A percentile compares a stretch with the other conserved stretches of the same genome.
Conservation (phyloP, 2,329 filamentous ascomycete genomes). For the Fusarium tricinctum region DNA sequence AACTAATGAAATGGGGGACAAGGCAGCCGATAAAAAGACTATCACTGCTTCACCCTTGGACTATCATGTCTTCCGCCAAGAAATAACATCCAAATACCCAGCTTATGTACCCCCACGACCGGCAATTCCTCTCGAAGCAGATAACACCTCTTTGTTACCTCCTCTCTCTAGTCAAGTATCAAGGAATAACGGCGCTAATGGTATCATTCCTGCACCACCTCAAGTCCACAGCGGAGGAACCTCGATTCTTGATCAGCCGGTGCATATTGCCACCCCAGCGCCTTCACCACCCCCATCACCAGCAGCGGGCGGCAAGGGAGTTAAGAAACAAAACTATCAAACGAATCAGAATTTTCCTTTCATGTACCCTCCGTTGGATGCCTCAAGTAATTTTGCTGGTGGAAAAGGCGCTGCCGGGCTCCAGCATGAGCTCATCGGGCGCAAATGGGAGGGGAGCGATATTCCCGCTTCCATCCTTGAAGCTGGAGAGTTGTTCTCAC, state of each 20-base stretch:
- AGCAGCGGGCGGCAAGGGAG: constrained; percentile 86
- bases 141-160: constrained; percentile 91
- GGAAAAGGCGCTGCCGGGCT: constrained; percentile 87
- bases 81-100: constrained; percentile 97
- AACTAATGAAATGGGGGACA: constrained; percentile 71
- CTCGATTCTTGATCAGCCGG: constrained; percentile 94
- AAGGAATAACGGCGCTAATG: constrained; percentile 70
- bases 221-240: constrained; percentile 70
- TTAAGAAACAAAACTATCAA: constrained; percentile 99
- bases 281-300: constrained; percentile 96
- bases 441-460: constrained; percentile 93
- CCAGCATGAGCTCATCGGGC: constrained; percentile 83
- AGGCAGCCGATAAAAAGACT: constrained; percentile 77
- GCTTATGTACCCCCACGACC: constrained; percentile 92
- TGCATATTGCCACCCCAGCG: constrained; percentile 98
- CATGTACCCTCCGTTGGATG: constrained; percentile 93
- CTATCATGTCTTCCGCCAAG: constrained; percentile 95
- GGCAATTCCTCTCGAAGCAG: constrained; percentile 85
- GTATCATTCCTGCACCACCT: constrained; percentile 70
- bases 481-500: constrained; percentile 91
- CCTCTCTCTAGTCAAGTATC: constrained; percentile 82
- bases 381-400: constrained; percentile 88
- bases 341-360: constrained; percentile 99
- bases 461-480: constrained; percentile 95
- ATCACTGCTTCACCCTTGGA: constrained; percentile 95